Evolutionary conservation across 768 basidiomycete species (phyloP), one percentile per base, ranked within the genome.

Genomic region (Tulasnella sp.): DNA sequence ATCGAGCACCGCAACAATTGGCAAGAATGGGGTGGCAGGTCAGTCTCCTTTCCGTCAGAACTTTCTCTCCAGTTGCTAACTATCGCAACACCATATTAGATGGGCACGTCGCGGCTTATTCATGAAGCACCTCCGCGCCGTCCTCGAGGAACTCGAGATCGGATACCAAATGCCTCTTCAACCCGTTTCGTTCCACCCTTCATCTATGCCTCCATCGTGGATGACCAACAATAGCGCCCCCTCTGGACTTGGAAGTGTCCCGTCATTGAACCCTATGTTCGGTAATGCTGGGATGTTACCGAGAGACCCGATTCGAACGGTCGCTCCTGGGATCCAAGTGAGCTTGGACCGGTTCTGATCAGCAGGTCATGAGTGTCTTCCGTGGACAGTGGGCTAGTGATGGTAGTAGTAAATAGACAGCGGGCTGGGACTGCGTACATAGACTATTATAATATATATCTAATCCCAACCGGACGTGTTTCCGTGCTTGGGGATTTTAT

Each of bases 21-120:
- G 93, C 93, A 93, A 81, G 91, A 93, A 80, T 94, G 92, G 92
- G 92, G 91, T 69, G 93, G 88, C 25, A 85, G 92, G 76, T 74
- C 0, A 25, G 73, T 22, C 42, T 37, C 2, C 9, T 0, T 31
- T 38, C 11, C 40, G 2, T 14, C 19, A 12, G 12, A 7, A 0
- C n/a, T 22, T 3, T 11, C 1, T 73, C 39, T 1, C 1, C 39
- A 2, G n/a, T 45, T 45, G 11, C 49, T 49, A 34, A 73, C 72
- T 7, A 31, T 29, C 14, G 29, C 22, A 7, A 49, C n/a, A 7
- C 12, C 25, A 22, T 40, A 64, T 17, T 37, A 74, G 75, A 38
- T 93, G 91, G 92, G 85, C 84, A 9, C 89, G 92, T 67, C 89
- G 92, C 78, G 93, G 88, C 14, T 85, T 83, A 31, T 91, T 93